phyloP scores from a whole-genome alignment of 495 filamentous ascomycete genomes.

The Opeltia flavorubescens region DNA sequence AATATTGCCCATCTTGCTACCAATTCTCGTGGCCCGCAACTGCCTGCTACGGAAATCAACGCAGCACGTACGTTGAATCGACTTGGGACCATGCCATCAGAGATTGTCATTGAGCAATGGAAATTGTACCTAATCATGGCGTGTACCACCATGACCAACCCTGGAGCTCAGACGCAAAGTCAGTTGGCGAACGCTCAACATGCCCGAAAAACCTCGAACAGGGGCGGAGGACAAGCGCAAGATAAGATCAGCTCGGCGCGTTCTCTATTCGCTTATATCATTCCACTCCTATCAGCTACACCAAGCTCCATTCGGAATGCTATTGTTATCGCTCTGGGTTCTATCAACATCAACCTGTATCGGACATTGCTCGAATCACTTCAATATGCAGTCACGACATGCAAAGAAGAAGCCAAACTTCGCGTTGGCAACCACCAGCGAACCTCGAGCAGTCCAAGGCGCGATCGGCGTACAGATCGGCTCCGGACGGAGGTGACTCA shows the following conservation, averaged over 20 bases:
- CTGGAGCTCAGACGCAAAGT: conserved; percentile 51
- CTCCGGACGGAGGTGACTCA: conserved; percentile 89
- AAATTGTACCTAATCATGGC: conserved; percentile 96
- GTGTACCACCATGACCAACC: conserved; percentile 83
- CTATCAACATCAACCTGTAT: conserved; percentile 93
- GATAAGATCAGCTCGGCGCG: conserved; percentile 75
- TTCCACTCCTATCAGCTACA: conserved; percentile 68
- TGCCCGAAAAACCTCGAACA: conserved; percentile 66
- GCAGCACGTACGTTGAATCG: conserved; percentile 31
- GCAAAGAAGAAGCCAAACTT: conserved; percentile 80
- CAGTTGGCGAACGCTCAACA: conserved; percentile 57
- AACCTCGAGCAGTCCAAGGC: conserved; percentile 51
- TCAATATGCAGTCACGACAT: conserved; percentile 64
- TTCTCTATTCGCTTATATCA: conserved; percentile 77
- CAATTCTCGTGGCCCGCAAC: conserved; percentile 45
- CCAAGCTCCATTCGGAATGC: conserved; percentile 70
- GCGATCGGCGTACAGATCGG: conserved; percentile 69
- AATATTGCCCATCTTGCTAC: conserved; percentile 67
- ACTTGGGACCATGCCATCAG: conserved; percentile 58
- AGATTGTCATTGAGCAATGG: conserved; percentile 92
- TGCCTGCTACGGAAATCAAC: conserved; percentile 40
- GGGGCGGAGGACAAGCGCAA: conserved; percentile 46
- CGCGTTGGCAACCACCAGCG: conserved; percentile 56
- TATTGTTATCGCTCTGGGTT: conserved; percentile 82
- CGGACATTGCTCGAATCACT: conserved; percentile 81